Evolutionary conservation across 176 grass and related monocot species (phyloP), one percentile per base, ranked within the genome.

Genomic region (Phragmites australis): DNA sequence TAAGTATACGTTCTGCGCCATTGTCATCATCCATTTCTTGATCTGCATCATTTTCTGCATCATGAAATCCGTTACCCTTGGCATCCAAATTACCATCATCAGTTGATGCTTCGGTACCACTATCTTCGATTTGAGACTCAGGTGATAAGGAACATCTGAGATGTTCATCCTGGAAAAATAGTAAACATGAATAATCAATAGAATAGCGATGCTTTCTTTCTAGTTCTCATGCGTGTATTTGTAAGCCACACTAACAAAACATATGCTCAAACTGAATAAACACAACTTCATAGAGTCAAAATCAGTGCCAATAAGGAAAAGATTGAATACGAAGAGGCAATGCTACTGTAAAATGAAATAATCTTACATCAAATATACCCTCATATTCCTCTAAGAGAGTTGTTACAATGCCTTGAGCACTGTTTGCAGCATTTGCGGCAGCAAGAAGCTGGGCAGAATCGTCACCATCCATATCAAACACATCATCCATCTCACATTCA

Each of bases 401-500:
- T n/a, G 88, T 57, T 37, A 99, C 80, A 74, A 99, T 99, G 54
- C 90, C 90, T 83, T 96, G 97, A 72, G 93, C 97, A 18, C 94
- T 96, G 69, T 95, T 99, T 72, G 97, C 97, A 15, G 97, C 97
- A 77, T 93, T 96, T 84, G 97, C 97, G 61, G 97, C 97, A 80
- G 97, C 93, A 77, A 99, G 87, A 84, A 99, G 93, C 90, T 96
- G 97, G 68, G 93, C 97, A 85, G 97, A 93, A 87, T 81, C 87
- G n/a, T 99, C 97, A 42, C 88, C 97, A 61, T 83, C 88, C 67
- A 87, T 83, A 52, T 95, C 97, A 82, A 99, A 96, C 43, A 89
- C 90, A 43, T 93, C 92, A 48, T 99, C 97, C 97, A 99, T 91
- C 81, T 99, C 97, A 67, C 97, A 99, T 83, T 99, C 97, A 79